Conservation (phyloP, 2,329 filamentous ascomycete species). For the Aspergillus transmontanensis region DNA sequence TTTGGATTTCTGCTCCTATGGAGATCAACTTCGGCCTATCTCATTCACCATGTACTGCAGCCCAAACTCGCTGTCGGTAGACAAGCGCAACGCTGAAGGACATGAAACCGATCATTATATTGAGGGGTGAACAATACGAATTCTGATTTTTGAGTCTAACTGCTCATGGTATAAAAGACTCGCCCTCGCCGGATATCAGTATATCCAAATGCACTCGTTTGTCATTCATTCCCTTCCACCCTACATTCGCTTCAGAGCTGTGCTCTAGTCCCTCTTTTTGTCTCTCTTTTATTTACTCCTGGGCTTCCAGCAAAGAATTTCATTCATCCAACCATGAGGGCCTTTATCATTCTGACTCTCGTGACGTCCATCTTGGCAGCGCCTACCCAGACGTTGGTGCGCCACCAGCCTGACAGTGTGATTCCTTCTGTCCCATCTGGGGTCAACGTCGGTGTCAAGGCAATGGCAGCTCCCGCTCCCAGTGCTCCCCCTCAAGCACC, state of each 20-base stretch:
- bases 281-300: background rate
- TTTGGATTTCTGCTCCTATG: background rate
- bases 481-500: background rate
- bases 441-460: background rate
- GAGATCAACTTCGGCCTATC: background rate
- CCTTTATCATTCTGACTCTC: background rate
- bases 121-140: background rate
- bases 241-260: background rate
- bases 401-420: background rate
- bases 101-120: background rate
- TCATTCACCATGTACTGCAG: no score
- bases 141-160: background rate
- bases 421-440: background rate
- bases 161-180: background rate
- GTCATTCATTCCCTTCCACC: background rate
- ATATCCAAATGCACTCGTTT: background rate
- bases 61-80: no score
- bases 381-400: background rate
- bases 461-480: background rate
- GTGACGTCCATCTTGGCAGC: background rate
- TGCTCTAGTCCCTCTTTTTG: background rate
- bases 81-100: background rate
- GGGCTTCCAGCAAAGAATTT: background rate
- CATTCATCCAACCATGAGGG: background rate
- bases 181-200: background rate